Base-by-base conservation (phyloP, 495 filamentous ascomycete genomes). In the Amphirosellinia nigrospora region DNA sequence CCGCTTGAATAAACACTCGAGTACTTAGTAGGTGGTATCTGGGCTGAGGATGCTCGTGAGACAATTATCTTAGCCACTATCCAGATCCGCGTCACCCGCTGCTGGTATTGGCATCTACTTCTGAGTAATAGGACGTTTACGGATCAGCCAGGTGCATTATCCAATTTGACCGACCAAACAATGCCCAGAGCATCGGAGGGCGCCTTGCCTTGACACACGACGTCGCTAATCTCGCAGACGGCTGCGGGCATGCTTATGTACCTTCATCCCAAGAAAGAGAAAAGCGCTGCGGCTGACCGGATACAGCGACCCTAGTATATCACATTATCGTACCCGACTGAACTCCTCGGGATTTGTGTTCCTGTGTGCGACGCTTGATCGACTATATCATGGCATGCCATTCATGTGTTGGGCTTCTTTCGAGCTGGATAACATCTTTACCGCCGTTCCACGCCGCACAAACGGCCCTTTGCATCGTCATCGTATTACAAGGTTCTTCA, bases 221-320 rank as follows among this genome's bases (percentile, higher is more conserved):
- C 60, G 23, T 70, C 68, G 68, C 68, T 64, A 70, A 70, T 70
- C 68, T 70, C 45, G 68, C 68, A 70, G 68, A 64, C 60, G 68
- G 48, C 60, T 41, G 21, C 60, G 68, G 60, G 43, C 68, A 70
- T 64, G 59, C 21, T 43, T 39, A 45, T 46, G 60, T 64, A 38
- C 59, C 26, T 13, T 41, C 41, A 15, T 53, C 66, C 66, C 66
- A 69, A 50, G 53, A 19, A 53, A 52, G 45, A 39, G 52, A 32
- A 39, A 60, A 45, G 41, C 46, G 41, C 66, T 68, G 66, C 43
- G 53, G 41, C 55, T 36, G 55, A 15, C 66, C 56, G 45, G 45
- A 15, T 39, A 52, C 34, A 39, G 56, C 58, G 36, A 62, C 55
- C 43, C 53, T 30, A 16, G 15, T 30, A 48, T 50, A 36, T 48